phyloP scores from a whole-genome alignment of 176 grass and related monocot species.

The Hsuehochloa calcarea region DNA sequence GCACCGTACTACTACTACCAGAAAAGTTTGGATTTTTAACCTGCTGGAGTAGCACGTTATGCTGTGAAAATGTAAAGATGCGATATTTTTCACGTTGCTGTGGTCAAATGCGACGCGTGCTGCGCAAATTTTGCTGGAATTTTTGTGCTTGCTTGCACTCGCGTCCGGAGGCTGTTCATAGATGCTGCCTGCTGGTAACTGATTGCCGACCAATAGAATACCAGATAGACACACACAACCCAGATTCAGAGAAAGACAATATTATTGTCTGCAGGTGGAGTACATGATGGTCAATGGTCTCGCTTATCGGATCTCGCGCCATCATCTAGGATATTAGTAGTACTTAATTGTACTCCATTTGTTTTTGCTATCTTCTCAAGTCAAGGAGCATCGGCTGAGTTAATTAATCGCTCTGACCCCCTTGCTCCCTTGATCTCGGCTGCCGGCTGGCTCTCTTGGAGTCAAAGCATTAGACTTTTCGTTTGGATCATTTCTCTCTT shows the following conservation, averaged over 20 bases:
- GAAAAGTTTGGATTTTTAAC: neutral
- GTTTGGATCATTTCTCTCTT: neutral
- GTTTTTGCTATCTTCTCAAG: neutral
- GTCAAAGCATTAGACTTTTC: neutral
- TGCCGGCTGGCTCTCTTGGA: neutral
- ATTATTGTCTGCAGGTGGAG: neutral
- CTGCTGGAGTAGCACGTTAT: neutral
- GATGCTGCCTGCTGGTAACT: neutral
- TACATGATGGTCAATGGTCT: neutral
- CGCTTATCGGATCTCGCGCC: neutral
- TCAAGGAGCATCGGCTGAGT: neutral
- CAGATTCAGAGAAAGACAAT: slow-evolving; percentile 14
- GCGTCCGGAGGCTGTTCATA: neutral
- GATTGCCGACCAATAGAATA: neutral
- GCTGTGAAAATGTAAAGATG: neutral
- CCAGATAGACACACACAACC: neutral
- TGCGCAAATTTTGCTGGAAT: neutral
- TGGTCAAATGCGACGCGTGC: neutral
- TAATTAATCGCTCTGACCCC: neutral
- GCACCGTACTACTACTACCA: too few relatives aligned
- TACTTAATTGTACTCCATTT: neutral
- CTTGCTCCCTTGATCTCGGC: neutral
- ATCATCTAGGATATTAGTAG: neutral
- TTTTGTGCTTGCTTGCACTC: slow-evolving; percentile 28
- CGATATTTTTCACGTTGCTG: neutral